These are phyloP conservation scores for Closterium sp. DNA, from an alignment of 139 green algal species.

Conservation along the genomic window DNA sequence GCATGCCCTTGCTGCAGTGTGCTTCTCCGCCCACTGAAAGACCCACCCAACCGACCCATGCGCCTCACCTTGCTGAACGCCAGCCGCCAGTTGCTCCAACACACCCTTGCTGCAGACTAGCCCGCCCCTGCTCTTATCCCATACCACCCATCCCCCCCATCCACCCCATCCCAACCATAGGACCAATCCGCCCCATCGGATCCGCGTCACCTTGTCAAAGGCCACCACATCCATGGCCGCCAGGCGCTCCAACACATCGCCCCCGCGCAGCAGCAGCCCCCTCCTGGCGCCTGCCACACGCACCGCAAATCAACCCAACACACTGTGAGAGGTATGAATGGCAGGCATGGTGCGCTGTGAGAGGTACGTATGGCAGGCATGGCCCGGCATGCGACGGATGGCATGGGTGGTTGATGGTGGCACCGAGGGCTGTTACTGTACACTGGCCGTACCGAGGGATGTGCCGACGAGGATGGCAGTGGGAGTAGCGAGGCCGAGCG, in stretches of 20 bases:
- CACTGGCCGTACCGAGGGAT: slow-evolving; percentile 63
- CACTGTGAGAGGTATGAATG: too few species aligned
- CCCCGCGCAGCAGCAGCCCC: slow-evolving; percentile 81
- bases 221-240: slow-evolving; percentile 67
- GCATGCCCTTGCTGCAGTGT: too few species aligned
- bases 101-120: too few species aligned
- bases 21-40: too few species aligned
- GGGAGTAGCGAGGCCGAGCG: slow-evolving; percentile 86
- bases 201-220: slow-evolving; percentile 96
- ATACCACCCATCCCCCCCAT: not conserved
- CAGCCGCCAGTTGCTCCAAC: too few species aligned
- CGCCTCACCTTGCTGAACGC: too few species aligned
- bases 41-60: too few species aligned
- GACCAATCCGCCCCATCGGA: too few species aligned
- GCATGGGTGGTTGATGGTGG: not conserved
- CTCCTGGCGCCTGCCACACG: slow-evolving; percentile 58
- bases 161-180: not conserved
- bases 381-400: too few species aligned
- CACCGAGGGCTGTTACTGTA: not conserved
- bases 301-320: too few species aligned
- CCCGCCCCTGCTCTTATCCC: not conserved
- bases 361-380: too few species aligned
- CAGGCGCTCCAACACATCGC: slow-evolving; percentile 83
- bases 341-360: too few species aligned
- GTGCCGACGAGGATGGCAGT: slow-evolving; percentile 98